Base-by-base conservation (phyloP, 148 eudicot genomes). In the Rhododendron henanense region DNA sequence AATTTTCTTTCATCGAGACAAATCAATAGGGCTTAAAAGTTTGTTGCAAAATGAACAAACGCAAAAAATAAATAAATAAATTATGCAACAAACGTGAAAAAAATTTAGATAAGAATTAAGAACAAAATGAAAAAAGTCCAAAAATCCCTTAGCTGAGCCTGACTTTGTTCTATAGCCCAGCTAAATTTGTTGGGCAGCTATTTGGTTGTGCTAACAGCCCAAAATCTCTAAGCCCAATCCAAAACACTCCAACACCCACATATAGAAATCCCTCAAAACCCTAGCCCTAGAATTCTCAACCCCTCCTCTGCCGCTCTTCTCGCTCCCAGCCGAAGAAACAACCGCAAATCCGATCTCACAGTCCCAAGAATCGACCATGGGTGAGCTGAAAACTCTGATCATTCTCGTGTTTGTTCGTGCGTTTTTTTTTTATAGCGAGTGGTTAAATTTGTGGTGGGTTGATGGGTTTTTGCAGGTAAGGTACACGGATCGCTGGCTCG, bases 401-500 rank as follows among this genome's bases (percentile, higher is more conserved):
- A 37, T 28, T 82, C 18, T 4, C 4, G 14, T 65, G 1, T n/a
- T n/a, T 55, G 4, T n/a, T 6, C 21, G n/a, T 8, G n/a, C 5
- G 23, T 19, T 5, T 25, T 4, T 4, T 4, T 39, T 25, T 61
- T 53, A 61, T 65, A 18, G 25, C 6, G 35, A 39, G 9, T 71
- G 0, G 41, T 4, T 44, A 31, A 37, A 57, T 13, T 3, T n/a
- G 28, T 45, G 25, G 31, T 48, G 19, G 23, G 28, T 10, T 50
- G 67, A 10, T 61, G 19, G 37, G 19, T 33, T 76, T 21, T n/a
- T 87, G 81, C 92, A 92, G 97, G 97, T 28, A 96, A 96, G 92
- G 97, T 96, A 8, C 97, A 94, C 91, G 98, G 98, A 90, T 94
- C 98, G 1, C 89, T 96, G 92, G 98, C 98, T 6, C 97, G 98